These are phyloP conservation scores for Cladophialophora chaetospira DNA, from an alignment of 2,329 filamentous ascomycete species.

Conservation along the genomic window DNA sequence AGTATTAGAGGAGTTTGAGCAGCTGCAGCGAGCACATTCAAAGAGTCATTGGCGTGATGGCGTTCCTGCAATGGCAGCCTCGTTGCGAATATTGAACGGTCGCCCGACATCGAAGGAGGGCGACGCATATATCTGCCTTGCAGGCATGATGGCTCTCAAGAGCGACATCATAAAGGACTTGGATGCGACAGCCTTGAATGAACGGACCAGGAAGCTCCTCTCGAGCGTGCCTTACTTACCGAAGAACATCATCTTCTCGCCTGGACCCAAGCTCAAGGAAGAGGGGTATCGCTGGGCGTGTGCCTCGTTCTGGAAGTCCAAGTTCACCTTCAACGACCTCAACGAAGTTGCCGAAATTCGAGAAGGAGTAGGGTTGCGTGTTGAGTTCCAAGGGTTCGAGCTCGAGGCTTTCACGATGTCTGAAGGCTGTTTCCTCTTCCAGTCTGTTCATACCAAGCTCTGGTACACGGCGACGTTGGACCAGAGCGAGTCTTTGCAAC, in stretches of 20 bases:
- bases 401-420: conserved; percentile 4
- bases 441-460: conserved; percentile 10
- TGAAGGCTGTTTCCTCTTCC: conserved; percentile 2
- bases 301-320: conserved; percentile 13
- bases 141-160: conserved; percentile 12
- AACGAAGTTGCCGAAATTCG: conserved; percentile 7
- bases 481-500: neutral
- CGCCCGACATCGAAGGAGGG: conserved; percentile 11
- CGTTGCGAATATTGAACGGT: conserved; percentile 7
- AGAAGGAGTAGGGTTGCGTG: conserved; percentile 5
- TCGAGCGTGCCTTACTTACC: conserved; percentile 1
- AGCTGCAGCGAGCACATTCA: conserved; percentile 7
- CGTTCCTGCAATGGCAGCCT: conserved; percentile 8
- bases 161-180: conserved; percentile 4
- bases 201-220: conserved; percentile 10
- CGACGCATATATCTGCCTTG: conserved; percentile 15
- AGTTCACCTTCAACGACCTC: neutral
- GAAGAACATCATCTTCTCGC: conserved; percentile 15
- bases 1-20: conserved; percentile 10
- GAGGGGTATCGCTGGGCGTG: conserved; percentile 14
- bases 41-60: conserved; percentile 15
- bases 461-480: conserved; percentile 15
- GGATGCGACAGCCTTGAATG: neutral
- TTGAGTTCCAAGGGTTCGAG: conserved; percentile 14
- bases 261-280: conserved; percentile 3